These are phyloP conservation scores for Posidonia oceanica DNA, from an alignment of 116 monocot species.

Conservation along the genomic window DNA sequence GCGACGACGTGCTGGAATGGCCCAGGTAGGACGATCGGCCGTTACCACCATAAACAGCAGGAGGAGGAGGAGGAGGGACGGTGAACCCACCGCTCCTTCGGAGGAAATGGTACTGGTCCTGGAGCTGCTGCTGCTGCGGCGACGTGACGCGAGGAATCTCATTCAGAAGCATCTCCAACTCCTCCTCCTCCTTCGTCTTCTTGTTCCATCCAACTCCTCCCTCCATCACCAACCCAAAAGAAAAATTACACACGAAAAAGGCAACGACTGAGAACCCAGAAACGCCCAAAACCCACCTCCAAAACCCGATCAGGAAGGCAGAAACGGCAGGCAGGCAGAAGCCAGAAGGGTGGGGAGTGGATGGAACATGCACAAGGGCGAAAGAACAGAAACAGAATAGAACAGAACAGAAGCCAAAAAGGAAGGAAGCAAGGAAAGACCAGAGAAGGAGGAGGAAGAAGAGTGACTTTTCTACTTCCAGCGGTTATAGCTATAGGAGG, in stretches of 20 bases:
- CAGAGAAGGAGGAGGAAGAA: too few species aligned
- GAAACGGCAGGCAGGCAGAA: not conserved
- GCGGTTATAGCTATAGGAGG: too few species aligned
- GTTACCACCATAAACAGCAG: not conserved
- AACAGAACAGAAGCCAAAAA: not conserved
- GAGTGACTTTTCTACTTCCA: too few species aligned
- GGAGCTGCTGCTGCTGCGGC: not conserved
- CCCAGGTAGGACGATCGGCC: not conserved
- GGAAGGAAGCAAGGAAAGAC: not conserved
- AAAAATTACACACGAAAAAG: not conserved
- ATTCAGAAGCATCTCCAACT: constrained; percentile 9
- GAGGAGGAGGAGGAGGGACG: too few species aligned
- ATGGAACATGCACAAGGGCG: constrained; percentile 5
- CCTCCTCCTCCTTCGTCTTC: not conserved
- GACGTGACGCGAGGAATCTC: constrained; percentile 3
- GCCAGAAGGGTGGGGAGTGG: not conserved
- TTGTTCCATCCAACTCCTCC: not conserved
- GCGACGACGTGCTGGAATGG: too few species aligned
- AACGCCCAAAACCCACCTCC: not conserved
- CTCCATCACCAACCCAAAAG: not conserved
- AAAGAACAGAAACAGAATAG: not conserved
- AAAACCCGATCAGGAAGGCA: not conserved
- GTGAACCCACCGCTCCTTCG: not conserved
- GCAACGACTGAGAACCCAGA: not conserved
- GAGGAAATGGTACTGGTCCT: not conserved